phyloP scores from a whole-genome alignment of 148 eudicot species.

The Beta vulgaris region DNA sequence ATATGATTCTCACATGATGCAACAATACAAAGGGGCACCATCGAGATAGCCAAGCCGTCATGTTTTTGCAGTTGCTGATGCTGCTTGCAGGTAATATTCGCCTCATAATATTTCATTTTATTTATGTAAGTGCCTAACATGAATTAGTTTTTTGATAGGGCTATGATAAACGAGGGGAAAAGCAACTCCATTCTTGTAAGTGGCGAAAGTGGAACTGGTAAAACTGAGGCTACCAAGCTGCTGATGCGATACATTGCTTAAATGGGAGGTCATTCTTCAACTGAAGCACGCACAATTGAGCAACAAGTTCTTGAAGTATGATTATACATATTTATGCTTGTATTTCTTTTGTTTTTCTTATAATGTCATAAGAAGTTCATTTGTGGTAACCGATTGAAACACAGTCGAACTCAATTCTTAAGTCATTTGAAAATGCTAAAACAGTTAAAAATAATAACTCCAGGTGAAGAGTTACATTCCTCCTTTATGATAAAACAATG shows the following conservation, averaged over 20 bases:
- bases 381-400: too few relatives aligned
- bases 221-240: slow-evolving; percentile 98
- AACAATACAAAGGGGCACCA: slow-evolving; percentile 94
- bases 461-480: slow-evolving; percentile 31
- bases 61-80: slow-evolving; percentile 97
- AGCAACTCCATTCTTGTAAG: too few relatives aligned
- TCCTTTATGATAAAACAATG: not conserved
- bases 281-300: slow-evolving; percentile 95
- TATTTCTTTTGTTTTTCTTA: too few relatives aligned
- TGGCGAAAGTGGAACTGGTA: slow-evolving; percentile 97
- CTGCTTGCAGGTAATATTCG: slow-evolving; percentile 65
- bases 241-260: slow-evolving; percentile 91
- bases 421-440: too few relatives aligned
- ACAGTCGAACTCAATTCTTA: too few relatives aligned
- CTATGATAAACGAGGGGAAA: slow-evolving; percentile 90
- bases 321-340: too few relatives aligned
- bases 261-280: slow-evolving; percentile 85
- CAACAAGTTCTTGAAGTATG: too few relatives aligned
- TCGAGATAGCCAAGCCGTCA: slow-evolving; percentile 91
- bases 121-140: not conserved
- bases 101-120: not conserved
- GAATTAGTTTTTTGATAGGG: slow-evolving; percentile 50
- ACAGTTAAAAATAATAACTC: too few relatives aligned
- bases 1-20: slow-evolving; percentile 90
- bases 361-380: too few relatives aligned